Evolutionary conservation across 2,329 filamentous ascomycete species (phyloP).

Genomic region (Eurotiales sp.): DNA sequence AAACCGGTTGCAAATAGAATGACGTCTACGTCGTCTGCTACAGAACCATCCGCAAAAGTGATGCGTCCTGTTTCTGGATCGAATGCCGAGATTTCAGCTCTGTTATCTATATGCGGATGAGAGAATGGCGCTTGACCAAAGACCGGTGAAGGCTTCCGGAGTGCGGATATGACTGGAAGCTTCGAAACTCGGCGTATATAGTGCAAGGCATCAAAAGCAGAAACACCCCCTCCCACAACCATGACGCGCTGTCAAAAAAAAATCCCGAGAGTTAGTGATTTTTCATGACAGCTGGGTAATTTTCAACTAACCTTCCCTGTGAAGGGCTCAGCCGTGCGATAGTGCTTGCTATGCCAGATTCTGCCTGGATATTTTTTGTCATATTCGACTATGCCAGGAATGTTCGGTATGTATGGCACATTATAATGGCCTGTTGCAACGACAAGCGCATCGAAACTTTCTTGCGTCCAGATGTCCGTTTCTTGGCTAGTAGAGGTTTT

Average conservation of each 20-base stretch:
- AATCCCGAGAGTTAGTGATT: no score
- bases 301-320: conserved; percentile 23
- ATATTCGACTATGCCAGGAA: conserved; percentile 32
- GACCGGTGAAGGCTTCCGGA: conserved; percentile 24
- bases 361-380: conserved; percentile 27
- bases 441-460: conserved; percentile 41
- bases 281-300: neutral
- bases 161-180: conserved; percentile 20
- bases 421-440: conserved; percentile 43
- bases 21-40: conserved; percentile 21
- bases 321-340: conserved; percentile 33
- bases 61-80: conserved; percentile 1
- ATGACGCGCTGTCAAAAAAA: conserved; percentile 20
- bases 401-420: conserved; percentile 37
- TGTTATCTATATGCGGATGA: conserved; percentile 5
- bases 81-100: neutral
- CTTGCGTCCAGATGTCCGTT: conserved; percentile 35
- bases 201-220: conserved; percentile 25
- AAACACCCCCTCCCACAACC: conserved; percentile 28
- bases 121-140: conserved; percentile 18
- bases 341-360: conserved; percentile 39
- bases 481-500: conserved; percentile 15
- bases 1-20: conserved; percentile 32
- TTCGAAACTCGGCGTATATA: conserved; percentile 24
- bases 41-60: conserved; percentile 22